Evolutionary conservation across 768 basidiomycete species (phyloP).

Genomic region (Pholiota microspora): DNA sequence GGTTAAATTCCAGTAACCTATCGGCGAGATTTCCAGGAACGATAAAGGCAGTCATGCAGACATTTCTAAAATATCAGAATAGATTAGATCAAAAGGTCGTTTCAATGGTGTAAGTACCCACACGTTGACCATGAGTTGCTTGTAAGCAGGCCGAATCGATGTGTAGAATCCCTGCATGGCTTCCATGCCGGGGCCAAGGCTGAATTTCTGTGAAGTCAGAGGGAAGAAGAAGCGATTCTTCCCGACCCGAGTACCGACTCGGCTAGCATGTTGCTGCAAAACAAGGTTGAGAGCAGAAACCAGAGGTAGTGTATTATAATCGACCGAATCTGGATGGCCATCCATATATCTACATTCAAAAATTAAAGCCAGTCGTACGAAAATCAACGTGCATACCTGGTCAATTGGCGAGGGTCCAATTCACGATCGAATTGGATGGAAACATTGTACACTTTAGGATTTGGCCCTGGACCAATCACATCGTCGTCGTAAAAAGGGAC

Average conservation of each 20-base stretch:
- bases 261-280: slow-evolving; percentile 45
- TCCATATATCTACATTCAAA: slow-evolving; percentile 59
- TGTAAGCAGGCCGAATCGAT: slow-evolving; percentile 47
- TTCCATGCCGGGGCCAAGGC: slow-evolving; percentile 33
- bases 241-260: slow-evolving; percentile 50
- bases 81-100: neutral
- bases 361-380: too few species aligned
- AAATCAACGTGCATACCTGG: slow-evolving; percentile 32
- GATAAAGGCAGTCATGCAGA: slow-evolving; percentile 56
- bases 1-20: slow-evolving; percentile 47
- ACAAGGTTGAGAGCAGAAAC: slow-evolving; percentile 60
- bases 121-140: slow-evolving; percentile 55
- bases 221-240: slow-evolving; percentile 58
- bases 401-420: slow-evolving; percentile 32
- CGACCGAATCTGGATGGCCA: slow-evolving; percentile 41
- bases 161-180: slow-evolving; percentile 47
- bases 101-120: slow-evolving; percentile 20
- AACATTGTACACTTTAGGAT: slow-evolving; percentile 40
- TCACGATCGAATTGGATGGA: slow-evolving; percentile 40
- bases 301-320: slow-evolving; percentile 48
- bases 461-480: slow-evolving; percentile 29
- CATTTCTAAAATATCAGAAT: slow-evolving; percentile 33
- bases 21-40: slow-evolving; percentile 62
- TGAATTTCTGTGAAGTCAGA: slow-evolving; percentile 18
- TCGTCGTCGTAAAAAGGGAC: slow-evolving; percentile 44